Evolutionary conservation across 768 basidiomycete genomes (phyloP), one percentile per base, ranked within the genome.

Genomic region (Leccinum broughii): DNA sequence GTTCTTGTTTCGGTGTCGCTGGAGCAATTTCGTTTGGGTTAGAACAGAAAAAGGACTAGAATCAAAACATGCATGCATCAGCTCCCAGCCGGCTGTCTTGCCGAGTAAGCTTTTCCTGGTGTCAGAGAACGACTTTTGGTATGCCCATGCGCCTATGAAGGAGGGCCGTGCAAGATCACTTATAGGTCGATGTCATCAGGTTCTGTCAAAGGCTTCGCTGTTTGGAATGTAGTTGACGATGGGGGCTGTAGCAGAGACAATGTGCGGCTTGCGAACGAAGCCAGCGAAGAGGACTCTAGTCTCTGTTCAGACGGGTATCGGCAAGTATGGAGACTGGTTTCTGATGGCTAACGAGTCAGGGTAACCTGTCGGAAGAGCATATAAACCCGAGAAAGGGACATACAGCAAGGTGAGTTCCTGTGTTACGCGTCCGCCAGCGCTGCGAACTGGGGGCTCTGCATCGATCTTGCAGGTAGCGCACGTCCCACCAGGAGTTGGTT

Each of bases 141-240:
- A 92, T 56, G 80, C 78, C 91, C 91, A 93, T 3, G 90, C 90
- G 54, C 89, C 86, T 57, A 81, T 67, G 7, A 93, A 74, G 65
- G 80, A 87, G 1, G 79, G 76, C 28, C 89, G 83, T 0, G 85
- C 85, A 17, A 93, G 28, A 86, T 66, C 1, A 83, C 71, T 66
- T 92, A 93, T 17, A 81, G 75, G 63, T 88, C 84, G 55, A 92
- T 78, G 72, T 92, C 90, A 51, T 80, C 79, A 4, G 85, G 88
- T 63, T 88, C 85, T 0, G 81, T 83, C 22, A 93, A 76, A 7
- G 92, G 91, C 64, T 89, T 89, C 20, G 85, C 88, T 2, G 89
- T 88, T 50, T 87, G 85, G 34, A 35, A 94, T 77, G 66, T 92
- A 93, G 70, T 82, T 82, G 54, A 89, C 81, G 44, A 93, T 80